Conservation (phyloP, 2,329 filamentous ascomycete species). For the Paracamarosporium sp. region DNA sequence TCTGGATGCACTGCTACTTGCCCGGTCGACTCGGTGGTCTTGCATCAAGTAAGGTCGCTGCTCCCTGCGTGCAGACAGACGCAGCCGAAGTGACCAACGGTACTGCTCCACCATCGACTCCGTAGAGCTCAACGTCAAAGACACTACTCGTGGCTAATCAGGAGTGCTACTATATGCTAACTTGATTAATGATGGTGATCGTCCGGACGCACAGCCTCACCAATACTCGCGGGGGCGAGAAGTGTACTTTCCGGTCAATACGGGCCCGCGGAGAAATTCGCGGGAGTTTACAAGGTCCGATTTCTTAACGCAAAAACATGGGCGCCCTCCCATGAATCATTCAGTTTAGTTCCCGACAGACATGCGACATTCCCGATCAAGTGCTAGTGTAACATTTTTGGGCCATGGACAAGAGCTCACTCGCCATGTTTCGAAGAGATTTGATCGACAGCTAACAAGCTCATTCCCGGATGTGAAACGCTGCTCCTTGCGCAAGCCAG, state of each 20-base stretch:
- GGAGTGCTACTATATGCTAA: background rate
- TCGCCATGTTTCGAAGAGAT: background rate
- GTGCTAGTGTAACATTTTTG: background rate
- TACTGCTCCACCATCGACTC: background rate
- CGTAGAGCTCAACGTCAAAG: background rate
- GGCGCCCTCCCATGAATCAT: background rate
- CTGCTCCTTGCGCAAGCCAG: background rate
- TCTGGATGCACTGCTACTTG: background rate
- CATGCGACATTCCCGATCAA: background rate
- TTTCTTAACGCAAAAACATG: background rate
- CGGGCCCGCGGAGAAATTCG: background rate
- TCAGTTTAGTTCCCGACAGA: background rate
- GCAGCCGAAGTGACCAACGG: background rate
- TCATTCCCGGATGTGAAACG: background rate
- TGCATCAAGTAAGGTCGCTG: too few species aligned
- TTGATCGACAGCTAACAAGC: background rate
- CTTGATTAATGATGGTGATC: background rate
- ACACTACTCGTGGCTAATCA: background rate
- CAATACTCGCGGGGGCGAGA: too few species aligned
- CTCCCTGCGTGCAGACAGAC: background rate
- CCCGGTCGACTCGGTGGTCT: background rate
- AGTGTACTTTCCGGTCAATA: background rate
- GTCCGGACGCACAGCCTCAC: too few species aligned
- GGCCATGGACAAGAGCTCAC: background rate
- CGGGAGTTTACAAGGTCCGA: background rate